Base-by-base conservation (phyloP, 116 monocot species). In the Cymodocea nodosa region DNA sequence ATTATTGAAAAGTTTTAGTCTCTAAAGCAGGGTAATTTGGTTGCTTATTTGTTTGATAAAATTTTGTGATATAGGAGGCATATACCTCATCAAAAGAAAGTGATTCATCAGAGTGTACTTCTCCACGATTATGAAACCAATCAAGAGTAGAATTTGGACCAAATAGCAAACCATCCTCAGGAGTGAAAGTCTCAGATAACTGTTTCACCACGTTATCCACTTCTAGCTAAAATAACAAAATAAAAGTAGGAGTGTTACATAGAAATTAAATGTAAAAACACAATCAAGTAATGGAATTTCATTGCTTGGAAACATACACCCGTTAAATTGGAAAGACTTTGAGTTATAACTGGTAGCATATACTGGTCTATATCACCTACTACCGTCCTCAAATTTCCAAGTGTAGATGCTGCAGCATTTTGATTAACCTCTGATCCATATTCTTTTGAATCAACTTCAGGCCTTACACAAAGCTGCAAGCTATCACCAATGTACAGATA, bases 31-130 rank as follows among this genome's bases (percentile, higher is more conserved):
- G 7, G 9, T 44, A 44, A 8, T 44, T 44, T 12, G 3, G 44
- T 44, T 44, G 44, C 44, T 44, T 9, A 44, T 44, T 44, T 44
- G 12, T 7, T 10, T 10, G 44, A 10, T 1, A 6, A 44, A 6
- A 44, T 44, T 30, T 30, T 44, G 44, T 7, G 8, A 44, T 1
- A 44, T 12, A 44, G 7, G 12, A 44, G 44, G 8, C 44, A 44
- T 44, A 44, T 71, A 86, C 97, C 84, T 91, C 88, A 50, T 91
- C 97, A 56, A 85, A 85, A 73, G 85, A 82, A 67, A 86, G 70
- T 35, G 86, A 75, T 64, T 84, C 97, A 62, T 89, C 92, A 68
- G 84, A 84, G 57, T 69, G 63, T 66, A 73, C 82, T 50, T 75
- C 74, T 62, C 70, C 65, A 50, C 64, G 72, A 63, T 56, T 53